Evolutionary conservation across 306 rosid genomes (phyloP).

Genomic region (Ceratonia siliqua): DNA sequence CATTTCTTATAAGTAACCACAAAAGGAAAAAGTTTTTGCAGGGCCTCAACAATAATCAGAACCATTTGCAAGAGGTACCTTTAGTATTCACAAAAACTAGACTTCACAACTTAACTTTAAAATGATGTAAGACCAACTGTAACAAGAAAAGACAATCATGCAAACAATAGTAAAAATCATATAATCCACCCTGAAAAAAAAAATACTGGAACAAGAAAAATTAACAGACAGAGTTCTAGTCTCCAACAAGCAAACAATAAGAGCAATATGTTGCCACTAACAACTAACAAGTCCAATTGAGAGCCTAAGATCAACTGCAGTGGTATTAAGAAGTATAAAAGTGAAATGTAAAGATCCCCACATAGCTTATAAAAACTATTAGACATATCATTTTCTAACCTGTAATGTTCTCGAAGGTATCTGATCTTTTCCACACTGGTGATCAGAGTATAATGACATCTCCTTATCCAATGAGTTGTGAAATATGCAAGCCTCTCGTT

Average conservation of each 20-base stretch:
- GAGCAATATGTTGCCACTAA: neutral
- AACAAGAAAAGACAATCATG: neutral
- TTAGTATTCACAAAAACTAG: constrained; percentile 19
- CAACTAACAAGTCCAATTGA: constrained; percentile 19
- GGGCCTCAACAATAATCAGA: constrained; percentile 19
- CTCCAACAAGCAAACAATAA: neutral
- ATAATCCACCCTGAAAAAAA: too few relatives aligned
- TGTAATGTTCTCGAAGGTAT: constrained; percentile 90
- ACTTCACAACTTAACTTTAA: neutral
- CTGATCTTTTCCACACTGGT: constrained; percentile 83
- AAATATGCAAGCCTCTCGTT: constrained; percentile 83
- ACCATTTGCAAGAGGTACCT: constrained; percentile 28
- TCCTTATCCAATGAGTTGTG: constrained; percentile 85
- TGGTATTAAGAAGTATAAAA: neutral
- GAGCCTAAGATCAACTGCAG: neutral
- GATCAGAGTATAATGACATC: constrained; percentile 93
- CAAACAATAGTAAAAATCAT: neutral
- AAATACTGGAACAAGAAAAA: constrained; percentile 1
- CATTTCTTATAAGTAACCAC: neutral
- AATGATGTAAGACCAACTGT: neutral
- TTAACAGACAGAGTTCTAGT: constrained; percentile 9
- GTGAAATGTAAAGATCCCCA: constrained; percentile 5
- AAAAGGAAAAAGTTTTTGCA: neutral
- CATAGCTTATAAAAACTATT: neutral
- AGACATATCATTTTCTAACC: constrained; percentile 56